phyloP scores from a whole-genome alignment of 257 asterid genomes.

The Solanum lycopersicoides region DNA sequence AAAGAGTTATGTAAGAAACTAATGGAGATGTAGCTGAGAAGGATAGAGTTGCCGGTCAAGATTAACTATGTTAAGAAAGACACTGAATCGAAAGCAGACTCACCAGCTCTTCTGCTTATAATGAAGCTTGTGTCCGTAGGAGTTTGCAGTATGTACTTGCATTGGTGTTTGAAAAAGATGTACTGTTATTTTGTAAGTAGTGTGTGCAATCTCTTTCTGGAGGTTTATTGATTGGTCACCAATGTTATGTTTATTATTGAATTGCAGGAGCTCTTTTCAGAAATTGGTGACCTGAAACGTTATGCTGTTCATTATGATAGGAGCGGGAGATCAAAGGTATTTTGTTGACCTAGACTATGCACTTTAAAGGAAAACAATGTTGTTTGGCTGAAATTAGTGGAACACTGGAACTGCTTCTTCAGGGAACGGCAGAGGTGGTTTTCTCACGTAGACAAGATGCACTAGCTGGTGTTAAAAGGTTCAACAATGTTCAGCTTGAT shows the following conservation, averaged over 20 bases:
- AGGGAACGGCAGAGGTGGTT: constrained; percentile 96
- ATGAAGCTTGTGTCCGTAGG: not conserved
- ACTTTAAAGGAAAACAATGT: not conserved
- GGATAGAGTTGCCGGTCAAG: not conserved
- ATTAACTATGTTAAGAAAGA: not conserved
- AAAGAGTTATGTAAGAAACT: not conserved
- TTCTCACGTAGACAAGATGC: constrained; percentile 52
- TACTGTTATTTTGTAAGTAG: not conserved
- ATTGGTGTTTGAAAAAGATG: not conserved
- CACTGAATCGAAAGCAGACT: not conserved
- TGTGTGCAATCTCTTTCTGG: not conserved
- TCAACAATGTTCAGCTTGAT: constrained; percentile 56
- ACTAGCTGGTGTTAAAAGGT: constrained; percentile 48
- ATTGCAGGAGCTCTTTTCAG: constrained; percentile 81
- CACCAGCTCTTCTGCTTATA: not conserved
- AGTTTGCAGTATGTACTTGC: not conserved
- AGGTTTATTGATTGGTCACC: not conserved
- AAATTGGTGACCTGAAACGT: constrained; percentile 84
- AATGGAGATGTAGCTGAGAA: not conserved
- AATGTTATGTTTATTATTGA: not conserved
- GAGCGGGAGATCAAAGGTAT: constrained; percentile 97
- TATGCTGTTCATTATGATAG: constrained; percentile 68
- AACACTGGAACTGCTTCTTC: constrained; percentile 8
- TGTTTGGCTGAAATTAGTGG: not conserved
- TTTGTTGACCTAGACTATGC: not conserved